Evolutionary conservation across 345 rosid genomes (phyloP).

Genomic region (Ceriops zippeliana): DNA sequence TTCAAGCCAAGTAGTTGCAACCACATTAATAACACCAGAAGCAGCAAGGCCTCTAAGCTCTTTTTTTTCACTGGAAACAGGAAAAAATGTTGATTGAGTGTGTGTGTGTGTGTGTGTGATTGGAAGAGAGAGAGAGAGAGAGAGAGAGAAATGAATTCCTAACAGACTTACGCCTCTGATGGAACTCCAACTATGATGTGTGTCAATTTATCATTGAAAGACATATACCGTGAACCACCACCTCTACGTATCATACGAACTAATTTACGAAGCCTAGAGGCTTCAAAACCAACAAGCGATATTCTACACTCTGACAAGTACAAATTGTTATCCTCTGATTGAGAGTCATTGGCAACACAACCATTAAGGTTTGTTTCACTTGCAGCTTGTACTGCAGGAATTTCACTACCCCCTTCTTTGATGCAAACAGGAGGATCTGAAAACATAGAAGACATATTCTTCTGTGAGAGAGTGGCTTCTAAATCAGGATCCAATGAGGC

Average conservation of each 20-base stretch:
- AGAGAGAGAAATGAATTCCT: neutral
- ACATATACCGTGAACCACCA: constrained; percentile 77
- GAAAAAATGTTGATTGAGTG: too few species aligned
- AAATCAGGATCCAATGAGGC: constrained; percentile 56
- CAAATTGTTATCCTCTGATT: constrained; percentile 71
- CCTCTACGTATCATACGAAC: constrained; percentile 72
- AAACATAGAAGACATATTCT: constrained; percentile 49
- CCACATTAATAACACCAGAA: constrained; percentile 76
- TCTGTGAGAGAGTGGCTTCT: constrained; percentile 78
- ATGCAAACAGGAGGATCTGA: constrained; percentile 39
- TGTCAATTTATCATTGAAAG: constrained; percentile 64
- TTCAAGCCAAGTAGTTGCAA: constrained; percentile 81
- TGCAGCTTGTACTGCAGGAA: constrained; percentile 31
- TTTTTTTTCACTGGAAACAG: constrained; percentile 60
- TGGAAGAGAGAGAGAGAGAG: neutral
- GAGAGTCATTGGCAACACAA: constrained; percentile 72
- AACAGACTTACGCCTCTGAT: constrained; percentile 71
- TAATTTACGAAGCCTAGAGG: constrained; percentile 72
- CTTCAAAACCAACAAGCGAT: constrained; percentile 78
- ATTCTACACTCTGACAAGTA: constrained; percentile 87
- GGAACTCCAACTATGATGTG: constrained; percentile 85
- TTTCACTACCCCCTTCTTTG: constrained; percentile 40
- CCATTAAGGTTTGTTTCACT: constrained; percentile 45
- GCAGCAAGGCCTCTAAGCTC: constrained; percentile 78
- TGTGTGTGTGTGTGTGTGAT: too few species aligned